A percentile compares a stretch with the other conserved stretches of the same genome.
Conservation (phyloP, 192 early-diverging fungal genomes). For the Rhizophagus clarus region DNA sequence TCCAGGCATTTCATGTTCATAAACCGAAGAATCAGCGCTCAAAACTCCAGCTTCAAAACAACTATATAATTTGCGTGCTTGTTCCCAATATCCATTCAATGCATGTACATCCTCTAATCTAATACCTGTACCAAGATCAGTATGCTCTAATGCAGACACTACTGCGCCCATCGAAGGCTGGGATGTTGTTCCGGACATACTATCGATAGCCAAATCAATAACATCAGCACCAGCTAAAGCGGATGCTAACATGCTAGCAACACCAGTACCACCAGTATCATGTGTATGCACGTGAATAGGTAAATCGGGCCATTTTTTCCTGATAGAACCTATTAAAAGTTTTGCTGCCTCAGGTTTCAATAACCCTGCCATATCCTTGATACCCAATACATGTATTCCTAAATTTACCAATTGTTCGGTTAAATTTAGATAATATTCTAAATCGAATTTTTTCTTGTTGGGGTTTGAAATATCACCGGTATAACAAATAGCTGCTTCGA, state of each 20-base stretch:
- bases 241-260: conserved; percentile 91
- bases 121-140: conserved; percentile 85
- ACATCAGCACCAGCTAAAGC: conserved; percentile 93
- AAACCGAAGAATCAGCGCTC: conserved; percentile 87
- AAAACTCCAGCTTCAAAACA: conserved; percentile 94
- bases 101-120: conserved; percentile 74
- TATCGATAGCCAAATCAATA: conserved; percentile 90
- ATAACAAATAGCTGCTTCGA: conserved; percentile 91
- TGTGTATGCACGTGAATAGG: conserved; percentile 97
- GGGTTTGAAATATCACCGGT: conserved; percentile 93
- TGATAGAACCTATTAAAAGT: conserved; percentile 84
- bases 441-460: conserved; percentile 77
- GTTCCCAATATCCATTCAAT: conserved; percentile 96
- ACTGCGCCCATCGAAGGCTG: conserved; percentile 98
- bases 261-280: conserved; percentile 96
- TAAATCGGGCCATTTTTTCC: conserved; percentile 82
- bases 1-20: conserved; percentile 97
- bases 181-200: conserved; percentile 94
- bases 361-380: conserved; percentile 97
- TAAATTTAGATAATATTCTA: conserved; percentile 92
- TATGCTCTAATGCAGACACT: conserved; percentile 80
- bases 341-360: conserved; percentile 91
- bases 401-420: conserved; percentile 84
- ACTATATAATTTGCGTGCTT: conserved; percentile 92
- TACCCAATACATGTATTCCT: conserved; percentile 90